Base-by-base conservation (phyloP, 164 flowering plant genomes). In the Sedum album region DNA sequence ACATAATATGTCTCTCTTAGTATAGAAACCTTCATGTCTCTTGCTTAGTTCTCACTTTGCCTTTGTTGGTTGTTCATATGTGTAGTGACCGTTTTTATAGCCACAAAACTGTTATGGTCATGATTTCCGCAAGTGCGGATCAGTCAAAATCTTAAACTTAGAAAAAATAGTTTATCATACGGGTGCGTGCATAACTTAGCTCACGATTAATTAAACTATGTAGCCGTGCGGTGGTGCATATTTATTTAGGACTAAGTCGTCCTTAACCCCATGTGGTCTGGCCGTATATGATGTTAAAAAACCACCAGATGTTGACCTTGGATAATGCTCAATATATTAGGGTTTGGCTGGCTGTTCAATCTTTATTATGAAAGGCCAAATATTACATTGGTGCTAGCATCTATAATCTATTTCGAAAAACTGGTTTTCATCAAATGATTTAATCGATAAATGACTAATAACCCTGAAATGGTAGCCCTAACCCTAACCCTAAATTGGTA, bases 1-100 rank as follows among this genome's bases (percentile, higher is more conserved):
- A 51, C 60, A 51, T 51, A 51, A 28, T 51, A 51, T 51, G 60
- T 51, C 28, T 51, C 60, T 51, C 60, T 51, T n/a, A 51, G 60
- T 51, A 10, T 21, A n/a, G 10, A 26, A 21, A 10, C 60, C 60
- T 21, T 51, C 60, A 23, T 23, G 11, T n/a, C 26, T 6, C 1
- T 51, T 51, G 60, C 60, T 51, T 23, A 13, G 8, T 6, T 53
- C 60, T 23, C 60, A 21, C 60, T 53, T 48, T 48, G 53, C 53
- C 53, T 17, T 48, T 6, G 21, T 48, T 18, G 21, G 41, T 10
- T 6, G 6, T 38, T 38, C 20, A 48, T 48, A 48, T 17, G 20
- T 5, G 21, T 17, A 17, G 49, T 44, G n/a, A 48, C 4, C 5
- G 21, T 3, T 48, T 44, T n/a, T n/a, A n/a, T n/a, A n/a, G n/a